These are phyloP conservation scores for Diaporthe caulivora DNA, from an alignment of 2,329 filamentous ascomycete genomes.

Conservation along the genomic window DNA sequence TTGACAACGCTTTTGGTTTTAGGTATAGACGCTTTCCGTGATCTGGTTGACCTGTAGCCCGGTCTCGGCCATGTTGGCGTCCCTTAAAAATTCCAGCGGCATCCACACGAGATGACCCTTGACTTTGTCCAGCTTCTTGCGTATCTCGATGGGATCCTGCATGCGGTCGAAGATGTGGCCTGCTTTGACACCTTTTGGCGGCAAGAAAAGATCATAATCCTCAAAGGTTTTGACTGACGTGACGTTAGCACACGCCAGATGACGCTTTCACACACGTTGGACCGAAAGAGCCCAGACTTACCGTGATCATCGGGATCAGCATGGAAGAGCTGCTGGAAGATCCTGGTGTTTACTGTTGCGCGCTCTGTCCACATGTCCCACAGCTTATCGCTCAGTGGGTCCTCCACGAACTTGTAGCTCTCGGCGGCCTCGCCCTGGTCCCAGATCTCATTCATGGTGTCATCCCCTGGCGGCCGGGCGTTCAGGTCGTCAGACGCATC, in stretches of 20 bases:
- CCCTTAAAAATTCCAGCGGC: constrained; percentile 87
- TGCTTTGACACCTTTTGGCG: constrained; percentile 76
- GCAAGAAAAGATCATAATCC: constrained; percentile 87
- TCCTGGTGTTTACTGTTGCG: constrained; percentile 78
- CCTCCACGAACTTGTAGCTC: constrained; percentile 74
- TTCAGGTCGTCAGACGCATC: constrained; percentile 77
- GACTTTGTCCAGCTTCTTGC: constrained; percentile 81
- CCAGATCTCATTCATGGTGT: constrained; percentile 73
- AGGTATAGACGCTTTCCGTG: constrained; percentile 90
- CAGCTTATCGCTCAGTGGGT: constrained; percentile 76
- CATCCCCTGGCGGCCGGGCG: constrained; percentile 76
- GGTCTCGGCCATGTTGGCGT: constrained; percentile 90
- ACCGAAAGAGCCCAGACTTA: constrained; percentile 51
- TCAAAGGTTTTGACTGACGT: constrained; percentile 84
- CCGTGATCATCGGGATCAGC: constrained; percentile 90
- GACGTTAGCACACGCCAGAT: neutral
- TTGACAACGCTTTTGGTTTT: constrained; percentile 36
- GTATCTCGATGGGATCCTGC: constrained; percentile 78
- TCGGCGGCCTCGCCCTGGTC: constrained; percentile 74
- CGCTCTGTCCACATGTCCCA: constrained; percentile 77
- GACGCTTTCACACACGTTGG: neutral
- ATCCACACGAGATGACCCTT: constrained; percentile 95
- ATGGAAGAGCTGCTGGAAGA: constrained; percentile 86
- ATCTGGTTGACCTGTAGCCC: constrained; percentile 87
- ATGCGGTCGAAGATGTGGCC: constrained; percentile 90